Conservation (phyloP, 208 protist species). For the Trypanosoma avium region DNA sequence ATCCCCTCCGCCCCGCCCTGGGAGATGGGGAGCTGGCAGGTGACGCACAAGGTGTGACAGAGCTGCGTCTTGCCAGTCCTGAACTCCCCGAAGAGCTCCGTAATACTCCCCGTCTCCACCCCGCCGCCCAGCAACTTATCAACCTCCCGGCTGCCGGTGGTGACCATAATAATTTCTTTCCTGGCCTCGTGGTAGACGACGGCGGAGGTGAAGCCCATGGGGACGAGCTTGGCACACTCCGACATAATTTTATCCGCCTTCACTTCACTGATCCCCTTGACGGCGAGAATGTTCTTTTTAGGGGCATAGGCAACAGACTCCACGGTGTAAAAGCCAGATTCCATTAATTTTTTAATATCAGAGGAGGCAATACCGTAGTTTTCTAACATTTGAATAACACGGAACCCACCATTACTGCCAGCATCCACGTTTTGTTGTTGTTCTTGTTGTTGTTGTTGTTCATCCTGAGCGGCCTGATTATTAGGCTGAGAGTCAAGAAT, state of each 20-base stretch:
- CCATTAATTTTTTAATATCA: constrained; percentile 98
- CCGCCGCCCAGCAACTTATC: constrained; percentile 97
- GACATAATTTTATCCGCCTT: constrained; percentile 98
- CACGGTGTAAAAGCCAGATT: constrained; percentile 95
- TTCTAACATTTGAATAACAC: constrained; percentile 90
- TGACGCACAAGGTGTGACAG: constrained; percentile 99
- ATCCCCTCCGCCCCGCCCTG: constrained; percentile 98
- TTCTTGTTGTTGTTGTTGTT: constrained; percentile 9
- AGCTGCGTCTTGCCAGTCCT: constrained; percentile 99
- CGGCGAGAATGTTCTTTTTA: constrained; percentile 94
- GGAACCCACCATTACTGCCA: constrained; percentile 53
- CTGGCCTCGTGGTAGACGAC: constrained; percentile 95
- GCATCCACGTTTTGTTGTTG: constrained; percentile 42
- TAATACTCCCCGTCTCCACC: constrained; percentile 99
- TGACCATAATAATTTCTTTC: constrained; percentile 97
- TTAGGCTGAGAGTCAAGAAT: constrained; percentile 8
- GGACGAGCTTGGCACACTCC: constrained; percentile 94
- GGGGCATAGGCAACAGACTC: constrained; percentile 97
- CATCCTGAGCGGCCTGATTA: constrained; percentile 18
- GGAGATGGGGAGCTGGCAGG: constrained; percentile 95
- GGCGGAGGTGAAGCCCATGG: constrained; percentile 98
- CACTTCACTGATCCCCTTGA: constrained; percentile 98
- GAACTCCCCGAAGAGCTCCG: constrained; percentile 99
- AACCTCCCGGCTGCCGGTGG: constrained; percentile 98
- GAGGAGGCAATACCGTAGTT: constrained; percentile 91